These are phyloP conservation scores for Lachancea lanzarotensis DNA, from an alignment of 805 yeast species.

Conservation along the genomic window DNA sequence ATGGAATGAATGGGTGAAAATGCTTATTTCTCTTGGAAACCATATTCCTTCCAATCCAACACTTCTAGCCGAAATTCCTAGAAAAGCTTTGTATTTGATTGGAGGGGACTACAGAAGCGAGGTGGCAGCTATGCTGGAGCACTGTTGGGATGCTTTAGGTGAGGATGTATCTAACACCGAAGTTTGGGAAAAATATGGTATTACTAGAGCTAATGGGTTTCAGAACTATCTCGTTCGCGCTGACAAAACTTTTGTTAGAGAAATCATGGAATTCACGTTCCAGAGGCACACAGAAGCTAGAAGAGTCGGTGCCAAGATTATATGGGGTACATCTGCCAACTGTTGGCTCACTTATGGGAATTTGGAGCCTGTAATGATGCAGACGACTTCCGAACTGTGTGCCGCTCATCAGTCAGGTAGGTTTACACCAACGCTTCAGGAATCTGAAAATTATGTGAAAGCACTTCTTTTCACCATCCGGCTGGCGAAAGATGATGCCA, in stretches of 20 bases:
- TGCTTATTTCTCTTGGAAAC: slow-evolving; percentile 51
- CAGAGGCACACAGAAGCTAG: slow-evolving; percentile 60
- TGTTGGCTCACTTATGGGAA: slow-evolving; percentile 15
- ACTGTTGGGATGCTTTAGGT: slow-evolving; percentile 71
- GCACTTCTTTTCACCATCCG: slow-evolving; percentile 18
- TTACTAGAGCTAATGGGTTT: slow-evolving; percentile 58
- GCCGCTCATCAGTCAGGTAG: slow-evolving; percentile 23
- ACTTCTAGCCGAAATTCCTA: slow-evolving; percentile 64
- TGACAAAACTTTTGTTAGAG: slow-evolving; percentile 56
- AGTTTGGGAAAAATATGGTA: slow-evolving; percentile 45
- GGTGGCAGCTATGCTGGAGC: slow-evolving; percentile 47
- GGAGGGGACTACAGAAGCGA: slow-evolving; percentile 58
- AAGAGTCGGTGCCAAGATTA: slow-evolving; percentile 52
- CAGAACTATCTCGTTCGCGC: slow-evolving; percentile 58
- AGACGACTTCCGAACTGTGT: slow-evolving; percentile 23
- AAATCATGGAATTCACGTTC: slow-evolving; percentile 58
- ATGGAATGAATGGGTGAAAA: slow-evolving; percentile 63
- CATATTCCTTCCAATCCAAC: slow-evolving; percentile 65
- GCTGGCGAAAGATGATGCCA: slow-evolving; percentile 52
- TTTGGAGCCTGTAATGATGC: slow-evolving; percentile 16
- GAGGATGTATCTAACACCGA: slow-evolving; percentile 53
- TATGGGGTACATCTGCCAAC: slow-evolving; percentile 54
- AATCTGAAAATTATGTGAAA: slow-evolving; percentile 17
- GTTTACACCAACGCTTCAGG: slow-evolving; percentile 21
- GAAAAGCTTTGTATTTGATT: slow-evolving; percentile 59